Base-by-base conservation (phyloP, 2,329 filamentous ascomycete genomes). In the Thielaviopsis populi region DNA sequence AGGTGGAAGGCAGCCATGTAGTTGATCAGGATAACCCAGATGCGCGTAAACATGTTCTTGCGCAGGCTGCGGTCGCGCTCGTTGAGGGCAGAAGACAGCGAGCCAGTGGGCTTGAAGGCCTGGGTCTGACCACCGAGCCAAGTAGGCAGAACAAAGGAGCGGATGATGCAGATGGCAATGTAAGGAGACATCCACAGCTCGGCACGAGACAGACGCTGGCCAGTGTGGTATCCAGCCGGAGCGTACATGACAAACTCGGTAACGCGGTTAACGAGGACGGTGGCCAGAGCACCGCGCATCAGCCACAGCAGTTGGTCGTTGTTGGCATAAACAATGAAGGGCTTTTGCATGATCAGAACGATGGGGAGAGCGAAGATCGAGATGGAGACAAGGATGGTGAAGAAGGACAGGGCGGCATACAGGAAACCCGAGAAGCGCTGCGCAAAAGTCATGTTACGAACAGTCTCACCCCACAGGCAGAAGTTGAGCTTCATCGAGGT, bases 131-230 rank as follows among this genome's bases (percentile, higher is more conserved):
- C 83, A 17, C 83, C 83, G 17, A 85, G 77, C 81, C 81, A 84
- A 7, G 70, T 77, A 30, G 82, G 82, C 2, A 84, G 74, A 15
- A 83, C 68, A 69, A 84, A 84, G 1, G 81, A 77, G 2, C 80
- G 80, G 61, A 83, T 72, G 63, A 84, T 78, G 68, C 78, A 80
- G 11, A 83, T 74, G 0, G 80, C 79, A 66, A 83, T 80, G 71
- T 83, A 85, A 0, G 82, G 81, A 6, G 81, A 77, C 81, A 84
- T 84, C 81, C 82, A 85, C 33, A 84, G 74, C 70, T 83, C 79
- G 67, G 80, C 79, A 3, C 80, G 75, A 1, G 77, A 76, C 46
- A 80, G 80, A 63, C 81, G 76, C 70, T 83, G 80, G 3, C 80
- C 81, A 11, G 80, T 80, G 69, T 82, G 78, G 69, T 84, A 84